phyloP scores from a whole-genome alignment of 345 rosid genomes.

The Eucalyptus coolabah region DNA sequence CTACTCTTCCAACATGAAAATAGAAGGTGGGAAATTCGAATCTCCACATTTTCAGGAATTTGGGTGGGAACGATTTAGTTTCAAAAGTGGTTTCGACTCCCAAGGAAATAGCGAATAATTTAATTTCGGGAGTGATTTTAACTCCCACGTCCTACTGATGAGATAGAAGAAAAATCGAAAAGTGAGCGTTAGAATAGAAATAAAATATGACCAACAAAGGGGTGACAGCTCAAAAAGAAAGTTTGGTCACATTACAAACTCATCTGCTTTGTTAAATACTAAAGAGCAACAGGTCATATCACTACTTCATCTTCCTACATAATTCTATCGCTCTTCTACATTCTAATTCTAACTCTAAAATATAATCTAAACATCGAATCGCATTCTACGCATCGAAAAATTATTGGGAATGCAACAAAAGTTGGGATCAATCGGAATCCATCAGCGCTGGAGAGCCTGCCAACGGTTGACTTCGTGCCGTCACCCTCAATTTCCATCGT shows the following conservation, averaged over 20 bases:
- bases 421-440: background rate
- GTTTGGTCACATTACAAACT: background rate
- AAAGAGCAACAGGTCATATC: background rate
- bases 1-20: accelerated
- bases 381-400: accelerated
- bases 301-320: background rate
- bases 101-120: accelerated
- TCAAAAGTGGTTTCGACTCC: too few species aligned
- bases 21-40: accelerated
- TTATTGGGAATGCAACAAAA: background rate
- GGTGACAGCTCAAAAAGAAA: background rate
- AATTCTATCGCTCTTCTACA: background rate
- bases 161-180: accelerated
- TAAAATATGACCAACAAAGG: accelerated
- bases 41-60: accelerated
- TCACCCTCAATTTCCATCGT: too few species aligned
- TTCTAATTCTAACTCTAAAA: background rate
- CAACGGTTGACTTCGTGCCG: background rate
- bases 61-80: too few species aligned
- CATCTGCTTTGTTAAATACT: background rate
- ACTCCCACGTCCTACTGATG: accelerated
- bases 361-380: background rate
- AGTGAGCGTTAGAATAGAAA: accelerated
- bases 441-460: background rate
- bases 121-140: too few species aligned